A percentile compares a stretch with the other conserved stretches of the same genome.
These are phyloP conservation scores for Fusarium devonianum DNA, from an alignment of 2,329 filamentous ascomycete species.

Conservation along the genomic window DNA sequence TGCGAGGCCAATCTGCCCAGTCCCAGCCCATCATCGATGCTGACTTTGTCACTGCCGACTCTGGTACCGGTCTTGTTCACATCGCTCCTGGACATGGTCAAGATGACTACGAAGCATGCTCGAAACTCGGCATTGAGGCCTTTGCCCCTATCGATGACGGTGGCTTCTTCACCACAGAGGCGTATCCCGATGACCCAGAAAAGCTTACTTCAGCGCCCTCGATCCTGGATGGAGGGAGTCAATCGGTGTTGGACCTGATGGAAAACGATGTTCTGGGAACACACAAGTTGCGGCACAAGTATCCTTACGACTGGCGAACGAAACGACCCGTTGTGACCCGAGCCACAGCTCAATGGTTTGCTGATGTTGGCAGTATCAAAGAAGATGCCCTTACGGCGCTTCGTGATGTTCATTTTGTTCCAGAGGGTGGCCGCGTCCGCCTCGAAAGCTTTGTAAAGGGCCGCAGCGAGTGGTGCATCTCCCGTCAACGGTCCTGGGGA, in stretches of 20 bases:
- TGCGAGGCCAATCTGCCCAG: constrained; percentile 65
- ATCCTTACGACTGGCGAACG: constrained; percentile 97
- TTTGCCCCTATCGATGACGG: constrained; percentile 85
- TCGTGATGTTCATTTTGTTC: constrained; percentile 77
- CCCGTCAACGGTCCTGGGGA: constrained; percentile 93
- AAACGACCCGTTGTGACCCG: constrained; percentile 90
- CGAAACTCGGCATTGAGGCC: constrained; percentile 71
- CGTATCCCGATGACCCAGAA: constrained; percentile 73
- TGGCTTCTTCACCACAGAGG: constrained; percentile 81
- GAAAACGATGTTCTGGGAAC: constrained; percentile 69
- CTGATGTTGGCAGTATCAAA: constrained; percentile 87
- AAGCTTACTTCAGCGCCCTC: constrained; percentile 71
- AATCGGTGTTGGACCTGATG: constrained; percentile 74
- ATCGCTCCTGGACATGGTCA: constrained; percentile 94
- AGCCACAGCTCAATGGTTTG: constrained; percentile 98
- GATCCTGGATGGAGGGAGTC: constrained; percentile 74
- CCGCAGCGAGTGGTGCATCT: constrained; percentile 97
- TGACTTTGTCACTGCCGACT: constrained; percentile 86
- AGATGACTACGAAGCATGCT: constrained; percentile 90
- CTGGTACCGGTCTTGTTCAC: constrained; percentile 96
- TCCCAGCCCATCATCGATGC: constrained; percentile 79
- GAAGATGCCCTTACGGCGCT: constrained; percentile 74
- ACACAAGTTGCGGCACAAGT: constrained; percentile 85
- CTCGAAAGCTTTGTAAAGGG: constrained; percentile 87
- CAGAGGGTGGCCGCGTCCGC: constrained; percentile 74